Evolutionary conservation across 306 rosid species (phyloP).

Genomic region (Castanea mollissima): DNA sequence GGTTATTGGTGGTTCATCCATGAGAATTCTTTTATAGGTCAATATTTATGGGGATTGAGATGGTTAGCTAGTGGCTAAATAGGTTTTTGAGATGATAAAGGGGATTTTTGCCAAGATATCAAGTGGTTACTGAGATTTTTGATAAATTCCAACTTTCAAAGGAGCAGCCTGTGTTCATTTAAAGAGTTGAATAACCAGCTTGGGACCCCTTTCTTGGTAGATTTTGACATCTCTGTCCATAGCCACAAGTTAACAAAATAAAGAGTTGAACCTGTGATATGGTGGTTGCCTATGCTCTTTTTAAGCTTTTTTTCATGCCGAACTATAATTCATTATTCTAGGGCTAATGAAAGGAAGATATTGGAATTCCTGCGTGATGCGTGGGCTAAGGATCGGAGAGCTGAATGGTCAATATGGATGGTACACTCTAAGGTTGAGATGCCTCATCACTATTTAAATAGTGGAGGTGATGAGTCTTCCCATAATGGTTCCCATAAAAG

Average conservation of each 20-base stretch:
- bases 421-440: constrained; percentile 86
- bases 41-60: background rate
- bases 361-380: constrained; percentile 57
- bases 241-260: background rate
- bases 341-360: constrained; percentile 71
- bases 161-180: background rate
- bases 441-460: constrained; percentile 81
- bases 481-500: constrained; percentile 53
- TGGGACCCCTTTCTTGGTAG: background rate
- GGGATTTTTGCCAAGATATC: background rate
- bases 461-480: constrained; percentile 54
- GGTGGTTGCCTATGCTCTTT: background rate
- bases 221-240: background rate
- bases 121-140: background rate
- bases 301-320: constrained; percentile 15
- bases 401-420: constrained; percentile 99
- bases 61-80: background rate
- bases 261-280: constrained; percentile 4
- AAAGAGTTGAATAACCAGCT: background rate
- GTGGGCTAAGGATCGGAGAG: constrained; percentile 79
- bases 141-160: background rate
- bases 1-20: background rate
- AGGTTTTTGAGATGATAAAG: background rate
- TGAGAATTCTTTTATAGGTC: background rate
- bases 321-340: constrained; percentile 31